These are phyloP conservation scores for Sugiyamaella neomexicana DNA, from an alignment of 1,139 yeast genomes.

Conservation along the genomic window DNA sequence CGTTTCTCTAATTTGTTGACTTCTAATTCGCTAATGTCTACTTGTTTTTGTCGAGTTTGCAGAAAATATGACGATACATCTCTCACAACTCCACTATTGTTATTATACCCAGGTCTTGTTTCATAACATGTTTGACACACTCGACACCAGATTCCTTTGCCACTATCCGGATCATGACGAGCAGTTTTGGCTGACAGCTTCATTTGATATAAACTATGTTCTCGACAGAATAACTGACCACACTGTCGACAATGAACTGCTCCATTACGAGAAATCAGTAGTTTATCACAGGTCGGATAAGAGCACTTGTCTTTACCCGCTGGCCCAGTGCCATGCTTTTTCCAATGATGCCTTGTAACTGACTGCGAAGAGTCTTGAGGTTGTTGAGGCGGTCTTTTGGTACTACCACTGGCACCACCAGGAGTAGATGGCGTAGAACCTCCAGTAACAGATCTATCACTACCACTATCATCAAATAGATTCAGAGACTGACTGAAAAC, in stretches of 20 bases:
- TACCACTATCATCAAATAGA: conserved; percentile 35
- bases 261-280: conserved; percentile 37
- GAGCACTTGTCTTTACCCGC: conserved; percentile 38
- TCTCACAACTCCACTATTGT: conserved; percentile 40
- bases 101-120: conserved; percentile 55
- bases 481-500: conserved; percentile 36
- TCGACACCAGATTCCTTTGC: conserved; percentile 62
- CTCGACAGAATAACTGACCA: conserved; percentile 67
- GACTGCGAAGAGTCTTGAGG: conserved; percentile 26
- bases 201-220: conserved; percentile 57
- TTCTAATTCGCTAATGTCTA: conserved; percentile 47
- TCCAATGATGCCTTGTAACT: conserved; percentile 65
- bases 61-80: conserved; percentile 54
- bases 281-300: conserved; percentile 35
- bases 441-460: conserved; percentile 16
- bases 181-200: conserved; percentile 49
- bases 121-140: conserved; percentile 67
- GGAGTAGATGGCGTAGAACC: conserved; percentile 24
- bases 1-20: conserved; percentile 64
- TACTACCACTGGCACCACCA: conserved; percentile 20
- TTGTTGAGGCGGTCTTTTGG: conserved; percentile 10
- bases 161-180: conserved; percentile 45
- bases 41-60: conserved; percentile 44
- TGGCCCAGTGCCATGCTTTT: conserved; percentile 42
- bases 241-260: conserved; percentile 50